phyloP scores from a whole-genome alignment of 2,329 filamentous ascomycete genomes.

The Exophiala sideris region DNA sequence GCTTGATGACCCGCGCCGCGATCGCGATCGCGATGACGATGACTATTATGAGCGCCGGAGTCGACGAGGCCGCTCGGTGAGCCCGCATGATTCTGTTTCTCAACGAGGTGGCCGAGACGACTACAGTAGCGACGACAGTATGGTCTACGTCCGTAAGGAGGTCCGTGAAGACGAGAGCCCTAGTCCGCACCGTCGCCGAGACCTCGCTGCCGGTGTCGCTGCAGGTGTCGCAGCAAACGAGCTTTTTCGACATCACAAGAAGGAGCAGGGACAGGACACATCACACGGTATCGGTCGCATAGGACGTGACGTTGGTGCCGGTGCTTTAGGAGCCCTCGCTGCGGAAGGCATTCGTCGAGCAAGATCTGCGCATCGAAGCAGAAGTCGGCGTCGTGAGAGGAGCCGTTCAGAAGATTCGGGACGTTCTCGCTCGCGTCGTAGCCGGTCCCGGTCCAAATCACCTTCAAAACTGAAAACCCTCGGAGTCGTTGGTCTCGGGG shows the following conservation, averaged over 20 bases:
- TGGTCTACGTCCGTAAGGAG: slow-evolving; percentile 57
- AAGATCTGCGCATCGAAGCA: slow-evolving; percentile 48
- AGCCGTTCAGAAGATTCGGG: slow-evolving; percentile 33
- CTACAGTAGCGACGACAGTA: slow-evolving; percentile 60
- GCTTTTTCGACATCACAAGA: slow-evolving; percentile 56
- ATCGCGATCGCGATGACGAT: slow-evolving; percentile 58
- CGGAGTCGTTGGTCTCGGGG: slow-evolving; percentile 50
- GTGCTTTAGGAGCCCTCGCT: slow-evolving; percentile 59
- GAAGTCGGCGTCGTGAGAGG: slow-evolving; percentile 41
- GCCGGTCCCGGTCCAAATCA: slow-evolving; percentile 28
- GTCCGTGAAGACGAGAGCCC: slow-evolving; percentile 29
- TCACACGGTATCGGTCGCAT: slow-evolving; percentile 50
- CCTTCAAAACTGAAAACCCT: slow-evolving; percentile 51
- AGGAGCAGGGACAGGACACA: slow-evolving; percentile 54
- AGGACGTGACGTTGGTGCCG: slow-evolving; percentile 55
- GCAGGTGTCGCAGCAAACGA: slow-evolving; percentile 61
- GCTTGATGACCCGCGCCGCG: slow-evolving; percentile 38
- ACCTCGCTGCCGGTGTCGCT: slow-evolving; percentile 61
- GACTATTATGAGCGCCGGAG: slow-evolving; percentile 60
- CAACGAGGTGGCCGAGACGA: slow-evolving; percentile 42
- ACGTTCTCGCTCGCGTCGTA: slow-evolving; percentile 33
- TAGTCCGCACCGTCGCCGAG: slow-evolving; percentile 50
- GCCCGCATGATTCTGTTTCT: slow-evolving; percentile 52
- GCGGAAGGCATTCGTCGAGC: slow-evolving; percentile 56
- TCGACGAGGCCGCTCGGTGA: slow-evolving; percentile 51